A percentile compares a stretch with the other conserved stretches of the same genome.
Conservation (phyloP, 345 rosid genomes). For the Acer saccharum region DNA sequence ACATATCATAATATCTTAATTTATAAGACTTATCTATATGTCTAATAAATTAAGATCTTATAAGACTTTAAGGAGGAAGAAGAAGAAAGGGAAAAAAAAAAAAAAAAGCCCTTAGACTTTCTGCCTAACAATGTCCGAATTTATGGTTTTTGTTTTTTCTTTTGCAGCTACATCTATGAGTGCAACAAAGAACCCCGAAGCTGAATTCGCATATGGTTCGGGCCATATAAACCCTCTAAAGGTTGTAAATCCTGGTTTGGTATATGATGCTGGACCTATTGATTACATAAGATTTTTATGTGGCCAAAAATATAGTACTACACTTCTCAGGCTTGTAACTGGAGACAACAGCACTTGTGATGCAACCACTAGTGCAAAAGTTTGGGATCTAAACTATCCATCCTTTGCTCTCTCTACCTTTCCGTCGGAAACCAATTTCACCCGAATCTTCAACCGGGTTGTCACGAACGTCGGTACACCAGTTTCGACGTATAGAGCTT, state of each 20-base stretch:
- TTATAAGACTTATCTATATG: too few relatives aligned
- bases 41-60: too few relatives aligned
- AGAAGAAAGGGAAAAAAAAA: too few relatives aligned
- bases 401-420: slow-evolving; percentile 26
- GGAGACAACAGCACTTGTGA: slow-evolving; percentile 29
- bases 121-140: too few relatives aligned
- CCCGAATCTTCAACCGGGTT: slow-evolving; percentile 21
- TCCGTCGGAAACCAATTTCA: not conserved
- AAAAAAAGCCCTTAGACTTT: too few relatives aligned
- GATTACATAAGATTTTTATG: slow-evolving; percentile 50
- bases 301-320: slow-evolving; percentile 37
- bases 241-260: slow-evolving; percentile 42
- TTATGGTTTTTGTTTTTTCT: not conserved
- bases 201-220: slow-evolving; percentile 41
- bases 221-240: slow-evolving; percentile 38
- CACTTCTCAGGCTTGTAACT: slow-evolving; percentile 22
- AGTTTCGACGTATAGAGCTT: slow-evolving; percentile 27
- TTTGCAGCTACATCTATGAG: slow-evolving; percentile 30
- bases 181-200: slow-evolving; percentile 18
- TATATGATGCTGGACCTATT: slow-evolving; percentile 36
- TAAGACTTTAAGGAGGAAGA: too few relatives aligned
- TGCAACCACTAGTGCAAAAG: slow-evolving; percentile 15
- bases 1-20: too few relatives aligned
- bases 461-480: slow-evolving; percentile 41
- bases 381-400: slow-evolving; percentile 48